Evolutionary conservation across 345 rosid species (phyloP).

Genomic region (Carallia brachiata): DNA sequence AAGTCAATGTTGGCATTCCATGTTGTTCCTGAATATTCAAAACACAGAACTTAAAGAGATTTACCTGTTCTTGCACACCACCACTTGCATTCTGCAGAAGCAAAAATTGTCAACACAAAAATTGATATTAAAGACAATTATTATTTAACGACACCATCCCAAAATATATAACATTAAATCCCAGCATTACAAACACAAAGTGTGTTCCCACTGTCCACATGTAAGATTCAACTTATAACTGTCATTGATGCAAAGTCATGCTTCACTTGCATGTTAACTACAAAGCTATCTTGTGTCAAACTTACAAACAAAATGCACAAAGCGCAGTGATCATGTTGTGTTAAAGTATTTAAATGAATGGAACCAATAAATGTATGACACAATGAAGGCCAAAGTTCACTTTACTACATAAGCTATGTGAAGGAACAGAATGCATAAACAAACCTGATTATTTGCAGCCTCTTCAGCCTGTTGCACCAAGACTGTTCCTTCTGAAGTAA

Average conservation of each 20-base stretch:
- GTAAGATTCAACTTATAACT: too few species aligned
- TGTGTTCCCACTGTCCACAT: too few species aligned
- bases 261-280: too few species aligned
- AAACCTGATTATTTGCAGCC: conserved; percentile 74
- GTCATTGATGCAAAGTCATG: too few species aligned
- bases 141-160: too few species aligned
- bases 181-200: too few species aligned
- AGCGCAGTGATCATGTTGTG: too few species aligned
- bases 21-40: not conserved
- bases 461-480: conserved; percentile 95
- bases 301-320: too few species aligned
- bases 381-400: not conserved
- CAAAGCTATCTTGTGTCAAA: too few species aligned
- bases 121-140: too few species aligned
- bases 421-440: not conserved
- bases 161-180: too few species aligned
- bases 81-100: conserved; percentile 57
- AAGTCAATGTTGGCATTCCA: conserved; percentile 12
- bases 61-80: conserved; percentile 83
- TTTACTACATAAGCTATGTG: not conserved
- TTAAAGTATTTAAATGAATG: not conserved
- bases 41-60: not conserved
- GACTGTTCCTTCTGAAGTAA: conserved; percentile 78
- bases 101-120: conserved; percentile 9
- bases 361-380: not conserved